A percentile compares a stretch with the other conserved stretches of the same genome.
Evolutionary conservation across 805 yeast genomes (phyloP).

Genomic region (Monosporozyma aerobia): DNA sequence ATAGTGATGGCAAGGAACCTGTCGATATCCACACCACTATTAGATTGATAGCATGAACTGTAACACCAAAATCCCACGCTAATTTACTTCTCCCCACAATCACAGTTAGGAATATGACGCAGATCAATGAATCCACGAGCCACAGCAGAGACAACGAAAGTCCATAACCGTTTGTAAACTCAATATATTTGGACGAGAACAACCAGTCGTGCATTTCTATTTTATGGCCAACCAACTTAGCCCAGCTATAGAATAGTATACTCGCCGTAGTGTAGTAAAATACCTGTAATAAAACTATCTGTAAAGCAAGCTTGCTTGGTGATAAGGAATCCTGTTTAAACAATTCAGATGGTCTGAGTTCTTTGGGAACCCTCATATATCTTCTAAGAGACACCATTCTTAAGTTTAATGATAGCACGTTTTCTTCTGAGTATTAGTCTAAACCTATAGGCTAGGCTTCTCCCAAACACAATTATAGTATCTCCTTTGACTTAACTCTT

Average conservation of each 20-base stretch:
- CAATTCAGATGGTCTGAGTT: slow-evolving; percentile 22
- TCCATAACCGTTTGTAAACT: slow-evolving; percentile 72
- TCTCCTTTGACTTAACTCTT: no score
- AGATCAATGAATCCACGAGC: slow-evolving; percentile 73
- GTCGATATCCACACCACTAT: slow-evolving; percentile 58
- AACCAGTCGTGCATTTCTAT: slow-evolving; percentile 56
- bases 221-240: slow-evolving; percentile 61
- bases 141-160: slow-evolving; percentile 64
- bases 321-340: slow-evolving; percentile 39
- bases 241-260: slow-evolving; percentile 53
- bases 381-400: slow-evolving; percentile 22
- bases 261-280: slow-evolving; percentile 72
- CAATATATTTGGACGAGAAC: slow-evolving; percentile 70
- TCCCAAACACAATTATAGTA: no score
- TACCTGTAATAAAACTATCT: slow-evolving; percentile 68
- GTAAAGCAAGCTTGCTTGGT: slow-evolving; percentile 53
- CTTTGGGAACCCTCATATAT: slow-evolving; percentile 24
- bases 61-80: slow-evolving; percentile 95
- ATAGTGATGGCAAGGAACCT: slow-evolving; percentile 58
- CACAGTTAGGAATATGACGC: slow-evolving; percentile 75
- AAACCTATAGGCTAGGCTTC: no score
- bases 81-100: slow-evolving; percentile 87
- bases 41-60: slow-evolving; percentile 76
- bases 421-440: no score
- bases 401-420: neutral